Conservation (phyloP, 1,284 basidiomycete species). For the Puccinia coronata region DNA sequence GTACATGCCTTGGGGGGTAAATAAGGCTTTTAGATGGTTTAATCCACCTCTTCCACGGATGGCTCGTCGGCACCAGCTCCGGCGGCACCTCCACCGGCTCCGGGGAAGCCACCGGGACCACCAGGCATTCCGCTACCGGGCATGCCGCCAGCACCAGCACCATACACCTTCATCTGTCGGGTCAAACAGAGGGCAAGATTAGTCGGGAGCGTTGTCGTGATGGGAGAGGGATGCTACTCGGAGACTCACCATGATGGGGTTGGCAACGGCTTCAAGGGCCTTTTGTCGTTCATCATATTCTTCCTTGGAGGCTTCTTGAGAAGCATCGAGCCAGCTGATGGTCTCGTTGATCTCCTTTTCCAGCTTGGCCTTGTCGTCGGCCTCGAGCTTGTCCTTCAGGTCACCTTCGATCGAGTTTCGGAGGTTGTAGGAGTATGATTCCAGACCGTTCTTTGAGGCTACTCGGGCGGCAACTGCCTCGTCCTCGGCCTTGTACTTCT, state of each 20-base stretch:
- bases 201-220: background rate
- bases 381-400: slow-evolving; percentile 68
- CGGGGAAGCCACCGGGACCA: slow-evolving; percentile 63
- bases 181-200: background rate
- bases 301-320: slow-evolving; percentile 88
- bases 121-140: slow-evolving; percentile 61
- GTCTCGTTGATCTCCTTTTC: slow-evolving; percentile 79
- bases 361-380: slow-evolving; percentile 91
- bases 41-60: slow-evolving; percentile 49
- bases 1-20: background rate
- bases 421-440: slow-evolving; percentile 95
- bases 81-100: slow-evolving; percentile 52
- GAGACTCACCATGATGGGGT: slow-evolving; percentile 69
- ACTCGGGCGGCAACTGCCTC: slow-evolving; percentile 67
- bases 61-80: slow-evolving; percentile 44
- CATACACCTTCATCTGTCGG: slow-evolving; percentile 70
- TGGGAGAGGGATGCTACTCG: background rate
- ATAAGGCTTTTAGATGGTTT: background rate
- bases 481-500: slow-evolving; percentile 78
- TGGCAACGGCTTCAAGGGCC: slow-evolving; percentile 86
- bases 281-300: slow-evolving; percentile 96
- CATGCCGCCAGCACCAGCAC: slow-evolving; percentile 60
- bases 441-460: slow-evolving; percentile 70
- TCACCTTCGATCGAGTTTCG: slow-evolving; percentile 79
- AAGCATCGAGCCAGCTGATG: slow-evolving; percentile 83